Base-by-base conservation (phyloP, 129 eudicot species). In the Oenanthe sinensis region DNA sequence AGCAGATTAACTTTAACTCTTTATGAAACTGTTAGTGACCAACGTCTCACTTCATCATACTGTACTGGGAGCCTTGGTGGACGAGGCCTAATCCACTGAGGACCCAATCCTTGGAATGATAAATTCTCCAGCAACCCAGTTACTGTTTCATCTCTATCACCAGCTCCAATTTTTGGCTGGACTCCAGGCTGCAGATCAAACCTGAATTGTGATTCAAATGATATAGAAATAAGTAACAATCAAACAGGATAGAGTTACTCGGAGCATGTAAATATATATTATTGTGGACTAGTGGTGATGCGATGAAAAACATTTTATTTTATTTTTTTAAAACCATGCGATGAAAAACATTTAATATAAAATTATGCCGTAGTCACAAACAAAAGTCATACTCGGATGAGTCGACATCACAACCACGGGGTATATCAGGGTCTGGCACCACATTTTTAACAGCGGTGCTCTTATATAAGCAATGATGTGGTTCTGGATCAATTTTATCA, bases 371-470 rank as follows among this genome's bases (percentile, higher is more conserved):
- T 60, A 33, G 60, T 26, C 33, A 43, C 45, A 22, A 36, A 63
- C 9, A 73, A 52, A 77, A 77, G 75, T 68, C 79, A 43, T 90
- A 95, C 92, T 96, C 99, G n/a, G 86, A 78, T 9, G 99, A 96
- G 82, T 81, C 79, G 44, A 79, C 75, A 77, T 95, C 90, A 83
- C 99, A 95, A 46, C 92, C 90, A 30, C 75, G 87, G 9, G 97
- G 99, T 55, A 95, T 81, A 77, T 96, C 97, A 52, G 99, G 99
- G 81, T 96, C 94, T 12, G 96, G 91, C 16, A 96, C 80, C 74
- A 84, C 86, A 82, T 92, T 90, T 85, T 84, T 87, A 52, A 92
- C 87, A 20, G 91, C 63, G 24, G 69, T 67, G 46, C 89, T 86
- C 86, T 83, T 90, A 78, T 90, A 87, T 60, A 87, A 85, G 88